A percentile compares a stretch with the other conserved stretches of the same genome.
phyloP scores from a whole-genome alignment of 192 early-diverging fungal genomes.

The Thamnidium elegans region DNA sequence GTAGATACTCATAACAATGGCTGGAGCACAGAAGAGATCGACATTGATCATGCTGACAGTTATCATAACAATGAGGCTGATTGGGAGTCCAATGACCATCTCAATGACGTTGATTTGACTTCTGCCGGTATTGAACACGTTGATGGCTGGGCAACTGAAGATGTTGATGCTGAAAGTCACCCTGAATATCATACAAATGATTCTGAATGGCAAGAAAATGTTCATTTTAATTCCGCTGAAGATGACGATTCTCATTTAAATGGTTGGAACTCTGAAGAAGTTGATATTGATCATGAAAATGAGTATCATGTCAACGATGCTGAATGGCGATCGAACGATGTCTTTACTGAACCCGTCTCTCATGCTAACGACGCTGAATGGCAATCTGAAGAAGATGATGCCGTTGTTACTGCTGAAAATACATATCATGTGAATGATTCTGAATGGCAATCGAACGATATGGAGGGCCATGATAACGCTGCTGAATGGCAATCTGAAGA shows the following conservation, averaged over 20 bases:
- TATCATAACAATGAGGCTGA: not conserved
- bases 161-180: not conserved
- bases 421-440: not conserved
- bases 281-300: not conserved
- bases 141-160: not conserved
- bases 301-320: not conserved
- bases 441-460: not conserved
- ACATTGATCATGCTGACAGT: slow-evolving; percentile 2
- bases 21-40: too few species aligned
- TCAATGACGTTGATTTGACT: too few species aligned
- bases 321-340: not conserved
- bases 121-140: too few species aligned
- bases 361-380: not conserved
- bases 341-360: not conserved
- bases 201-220: slow-evolving; percentile 5
- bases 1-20: too few species aligned
- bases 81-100: too few species aligned
- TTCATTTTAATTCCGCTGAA: not conserved
- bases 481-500: slow-evolving; percentile 11
- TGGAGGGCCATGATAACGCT: not conserved
- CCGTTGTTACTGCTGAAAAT: too few species aligned
- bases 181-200: not conserved
- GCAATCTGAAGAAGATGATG: too few species aligned
- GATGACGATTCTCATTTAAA: not conserved
- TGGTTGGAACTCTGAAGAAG: not conserved